phyloP scores from a whole-genome alignment of 495 filamentous ascomycete species.

The Platismatia glauca region DNA sequence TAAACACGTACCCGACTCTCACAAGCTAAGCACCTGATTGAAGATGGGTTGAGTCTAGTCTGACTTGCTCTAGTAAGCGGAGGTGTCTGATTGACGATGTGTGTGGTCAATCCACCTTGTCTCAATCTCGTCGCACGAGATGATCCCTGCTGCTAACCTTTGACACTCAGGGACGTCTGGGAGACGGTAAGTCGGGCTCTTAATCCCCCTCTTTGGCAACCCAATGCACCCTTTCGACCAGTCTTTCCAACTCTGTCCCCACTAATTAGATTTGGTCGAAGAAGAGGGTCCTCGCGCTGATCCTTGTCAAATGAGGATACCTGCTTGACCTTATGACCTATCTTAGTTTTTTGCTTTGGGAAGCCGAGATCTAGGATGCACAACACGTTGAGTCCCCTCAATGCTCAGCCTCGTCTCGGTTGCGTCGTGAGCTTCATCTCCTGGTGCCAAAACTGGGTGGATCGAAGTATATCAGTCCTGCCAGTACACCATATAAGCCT shows the following conservation, averaged over 20 bases:
- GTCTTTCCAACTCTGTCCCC: background rate
- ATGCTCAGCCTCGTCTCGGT: background rate
- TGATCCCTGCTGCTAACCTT: background rate
- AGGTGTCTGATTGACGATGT: background rate
- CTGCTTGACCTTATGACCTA: background rate
- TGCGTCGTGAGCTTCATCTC: background rate
- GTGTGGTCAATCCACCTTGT: background rate
- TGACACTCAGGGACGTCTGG: background rate
- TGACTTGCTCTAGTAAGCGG: background rate
- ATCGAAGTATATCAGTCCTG: background rate
- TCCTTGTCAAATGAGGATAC: background rate
- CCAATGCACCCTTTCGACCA: background rate
- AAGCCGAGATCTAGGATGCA: background rate
- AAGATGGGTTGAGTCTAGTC: background rate
- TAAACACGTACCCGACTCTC: background rate
- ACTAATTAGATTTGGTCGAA: background rate
- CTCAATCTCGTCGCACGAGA: background rate
- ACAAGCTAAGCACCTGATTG: background rate
- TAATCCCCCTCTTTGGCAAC: background rate
- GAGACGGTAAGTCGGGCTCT: background rate
- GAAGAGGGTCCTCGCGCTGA: background rate
- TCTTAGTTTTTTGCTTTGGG: background rate
- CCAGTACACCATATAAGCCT: background rate
- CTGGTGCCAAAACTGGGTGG: background rate
- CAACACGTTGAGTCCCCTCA: background rate